Evolutionary conservation across 2,329 filamentous ascomycete species (phyloP).

Genomic region (Aspergillus quadricinctus): DNA sequence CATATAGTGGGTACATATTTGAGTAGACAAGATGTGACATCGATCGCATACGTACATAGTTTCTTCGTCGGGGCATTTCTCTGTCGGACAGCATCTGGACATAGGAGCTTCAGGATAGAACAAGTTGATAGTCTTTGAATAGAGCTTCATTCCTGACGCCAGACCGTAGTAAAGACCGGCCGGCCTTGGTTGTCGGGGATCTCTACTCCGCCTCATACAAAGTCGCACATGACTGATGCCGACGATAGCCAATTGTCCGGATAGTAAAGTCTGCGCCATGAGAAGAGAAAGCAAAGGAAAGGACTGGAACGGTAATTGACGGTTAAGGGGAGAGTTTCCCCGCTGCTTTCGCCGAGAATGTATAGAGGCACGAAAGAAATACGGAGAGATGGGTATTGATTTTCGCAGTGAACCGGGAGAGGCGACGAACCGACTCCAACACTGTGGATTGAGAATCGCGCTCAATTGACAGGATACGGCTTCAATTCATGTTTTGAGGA

Average conservation of each 20-base stretch:
- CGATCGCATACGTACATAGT: background rate
- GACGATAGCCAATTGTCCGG: background rate
- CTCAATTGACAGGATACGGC: background rate
- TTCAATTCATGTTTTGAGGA: background rate
- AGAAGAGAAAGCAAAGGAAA: slow-evolving; percentile 12
- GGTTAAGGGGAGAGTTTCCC: slow-evolving; percentile 12
- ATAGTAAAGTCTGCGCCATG: slow-evolving; percentile 8
- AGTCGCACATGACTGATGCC: background rate
- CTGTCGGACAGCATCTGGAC: background rate
- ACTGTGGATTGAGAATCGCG: background rate
- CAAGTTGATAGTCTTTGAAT: background rate
- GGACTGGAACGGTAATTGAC: slow-evolving; percentile 10
- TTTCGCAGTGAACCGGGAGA: slow-evolving; percentile 8
- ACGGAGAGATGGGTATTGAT: slow-evolving; percentile 18
- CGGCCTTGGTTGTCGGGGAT: background rate
- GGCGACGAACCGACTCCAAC: background rate
- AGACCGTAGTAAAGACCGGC: background rate
- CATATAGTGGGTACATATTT: background rate
- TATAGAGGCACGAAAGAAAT: slow-evolving; percentile 22
- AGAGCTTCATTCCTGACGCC: background rate
- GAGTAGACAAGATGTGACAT: background rate
- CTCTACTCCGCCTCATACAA: background rate
- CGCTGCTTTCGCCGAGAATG: slow-evolving; percentile 15
- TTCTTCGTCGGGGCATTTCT: background rate
- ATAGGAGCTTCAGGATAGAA: background rate